Evolutionary conservation across 2,329 filamentous ascomycete species (phyloP).

Genomic region (Fusarium sp.): DNA sequence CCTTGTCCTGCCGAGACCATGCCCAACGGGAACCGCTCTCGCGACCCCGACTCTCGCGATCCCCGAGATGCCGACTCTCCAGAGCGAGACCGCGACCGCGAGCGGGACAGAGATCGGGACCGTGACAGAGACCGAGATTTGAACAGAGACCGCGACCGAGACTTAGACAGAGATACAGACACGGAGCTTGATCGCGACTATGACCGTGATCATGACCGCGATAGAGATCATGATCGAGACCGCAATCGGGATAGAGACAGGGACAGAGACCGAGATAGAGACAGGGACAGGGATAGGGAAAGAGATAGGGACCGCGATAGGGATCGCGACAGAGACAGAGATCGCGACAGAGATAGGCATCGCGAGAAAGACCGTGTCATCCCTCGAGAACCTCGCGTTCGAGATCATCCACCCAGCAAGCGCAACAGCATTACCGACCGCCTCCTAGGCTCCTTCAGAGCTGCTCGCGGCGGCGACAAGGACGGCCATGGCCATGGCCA

Average conservation of each 20-base stretch:
- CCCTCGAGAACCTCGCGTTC: slow-evolving; percentile 25
- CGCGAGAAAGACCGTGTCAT: slow-evolving; percentile 34
- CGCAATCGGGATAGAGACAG: slow-evolving; percentile 4
- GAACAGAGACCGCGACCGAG: slow-evolving; percentile 22
- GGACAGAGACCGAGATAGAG: background rate
- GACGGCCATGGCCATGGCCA: background rate
- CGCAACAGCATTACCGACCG: slow-evolving; percentile 57
- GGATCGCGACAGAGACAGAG: background rate
- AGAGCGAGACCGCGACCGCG: slow-evolving; percentile 18
- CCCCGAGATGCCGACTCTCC: slow-evolving; percentile 37
- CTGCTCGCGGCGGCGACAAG: slow-evolving; percentile 47
- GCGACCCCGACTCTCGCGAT: slow-evolving; percentile 39
- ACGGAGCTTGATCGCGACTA: slow-evolving; percentile 3
- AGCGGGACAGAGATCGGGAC: slow-evolving; percentile 3
- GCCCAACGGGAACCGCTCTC: slow-evolving; percentile 37
- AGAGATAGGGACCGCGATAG: slow-evolving; percentile 11
- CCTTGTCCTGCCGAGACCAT: slow-evolving; percentile 30
- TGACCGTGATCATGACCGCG: slow-evolving; percentile 10
- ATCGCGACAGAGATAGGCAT: slow-evolving; percentile 38
- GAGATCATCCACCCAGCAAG: slow-evolving; percentile 47
- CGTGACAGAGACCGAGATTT: slow-evolving; percentile 8
- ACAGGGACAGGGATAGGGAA: background rate
- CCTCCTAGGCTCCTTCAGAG: slow-evolving; percentile 50
- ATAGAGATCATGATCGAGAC: slow-evolving; percentile 9
- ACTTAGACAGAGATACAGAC: slow-evolving; percentile 14